Conservation (phyloP, 768 basidiomycete species). For the Rhizopogon roseolus region DNA sequence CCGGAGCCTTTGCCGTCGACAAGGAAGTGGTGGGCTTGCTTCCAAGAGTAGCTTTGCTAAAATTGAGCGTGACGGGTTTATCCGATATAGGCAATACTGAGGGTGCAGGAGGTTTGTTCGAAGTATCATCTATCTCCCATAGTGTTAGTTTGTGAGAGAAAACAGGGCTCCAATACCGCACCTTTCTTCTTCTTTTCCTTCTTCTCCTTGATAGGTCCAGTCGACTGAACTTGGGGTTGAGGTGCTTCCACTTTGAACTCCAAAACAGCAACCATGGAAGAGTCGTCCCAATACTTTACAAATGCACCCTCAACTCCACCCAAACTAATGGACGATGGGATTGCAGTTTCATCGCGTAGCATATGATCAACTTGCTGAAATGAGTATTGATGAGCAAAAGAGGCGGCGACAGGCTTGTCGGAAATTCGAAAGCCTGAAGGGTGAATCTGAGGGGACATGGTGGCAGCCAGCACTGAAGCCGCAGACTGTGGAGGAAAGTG, state of each 20-base stretch:
- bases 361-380: slow-evolving; percentile 81
- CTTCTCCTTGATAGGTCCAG: slow-evolving; percentile 56
- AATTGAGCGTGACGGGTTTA: slow-evolving; percentile 77
- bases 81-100: slow-evolving; percentile 70
- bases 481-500: slow-evolving; percentile 55
- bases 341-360: slow-evolving; percentile 71
- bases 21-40: slow-evolving; percentile 15
- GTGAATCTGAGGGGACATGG: slow-evolving; percentile 82
- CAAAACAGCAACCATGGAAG: slow-evolving; percentile 65
- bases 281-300: slow-evolving; percentile 93
- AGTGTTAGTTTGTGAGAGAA: background rate
- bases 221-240: slow-evolving; percentile 29
- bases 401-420: slow-evolving; percentile 82
- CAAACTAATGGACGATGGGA: slow-evolving; percentile 59
- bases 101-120: slow-evolving; percentile 43
- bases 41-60: slow-evolving; percentile 42
- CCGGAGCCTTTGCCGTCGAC: slow-evolving; percentile 25
- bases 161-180: slow-evolving; percentile 13
- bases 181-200: slow-evolving; percentile 59
- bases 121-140: slow-evolving; percentile 27
- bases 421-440: slow-evolving; percentile 94
- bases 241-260: slow-evolving; percentile 77
- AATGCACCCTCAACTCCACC: slow-evolving; percentile 71
- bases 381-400: slow-evolving; percentile 89
- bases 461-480: slow-evolving; percentile 73